A percentile compares a stretch with the other conserved stretches of the same genome.
Conservation (phyloP, 495 filamentous ascomycete genomes). For the Mycothermus thermophilus region DNA sequence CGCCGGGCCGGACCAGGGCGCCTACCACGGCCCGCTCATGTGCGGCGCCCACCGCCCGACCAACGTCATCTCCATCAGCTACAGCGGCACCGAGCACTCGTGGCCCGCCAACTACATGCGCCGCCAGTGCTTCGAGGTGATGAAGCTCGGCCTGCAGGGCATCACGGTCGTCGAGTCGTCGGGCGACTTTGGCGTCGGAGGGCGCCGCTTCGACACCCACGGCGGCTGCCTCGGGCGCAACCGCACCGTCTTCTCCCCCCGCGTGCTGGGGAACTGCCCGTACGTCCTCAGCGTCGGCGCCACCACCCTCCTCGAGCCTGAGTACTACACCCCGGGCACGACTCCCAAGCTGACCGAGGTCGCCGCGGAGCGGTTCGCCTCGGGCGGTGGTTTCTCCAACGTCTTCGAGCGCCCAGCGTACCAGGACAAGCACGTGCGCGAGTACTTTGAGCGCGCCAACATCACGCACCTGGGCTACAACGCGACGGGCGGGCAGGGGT, state of each 20-base stretch:
- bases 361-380: slow-evolving; percentile 33
- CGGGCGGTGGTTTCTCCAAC: slow-evolving; percentile 57
- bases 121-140: slow-evolving; percentile 31
- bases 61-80: slow-evolving; percentile 28
- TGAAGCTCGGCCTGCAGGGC: slow-evolving; percentile 54
- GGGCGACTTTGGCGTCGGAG: slow-evolving; percentile 46
- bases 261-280: slow-evolving; percentile 21
- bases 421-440: slow-evolving; percentile 38
- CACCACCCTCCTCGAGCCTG: slow-evolving; percentile 33
- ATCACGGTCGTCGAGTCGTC: slow-evolving; percentile 47
- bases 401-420: slow-evolving; percentile 46
- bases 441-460: slow-evolving; percentile 40
- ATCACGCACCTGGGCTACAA: slow-evolving; percentile 22
- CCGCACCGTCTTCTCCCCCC: slow-evolving; percentile 13
- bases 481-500: slow-evolving; percentile 13
- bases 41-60: slow-evolving; percentile 39
- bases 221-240: slow-evolving; percentile 11
- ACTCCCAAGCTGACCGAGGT: slow-evolving; percentile 25
- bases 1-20: slow-evolving; percentile 25
- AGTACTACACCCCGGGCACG: slow-evolving; percentile 8
- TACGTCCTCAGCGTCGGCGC: slow-evolving; percentile 25
- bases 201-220: slow-evolving; percentile 20
- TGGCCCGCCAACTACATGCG: slow-evolving; percentile 24
- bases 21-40: slow-evolving; percentile 43
- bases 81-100: slow-evolving; percentile 24